A percentile compares a stretch with the other conserved stretches of the same genome.
Conservation (phyloP, 352 stramenopile species). For the Globisporangium canariense region DNA sequence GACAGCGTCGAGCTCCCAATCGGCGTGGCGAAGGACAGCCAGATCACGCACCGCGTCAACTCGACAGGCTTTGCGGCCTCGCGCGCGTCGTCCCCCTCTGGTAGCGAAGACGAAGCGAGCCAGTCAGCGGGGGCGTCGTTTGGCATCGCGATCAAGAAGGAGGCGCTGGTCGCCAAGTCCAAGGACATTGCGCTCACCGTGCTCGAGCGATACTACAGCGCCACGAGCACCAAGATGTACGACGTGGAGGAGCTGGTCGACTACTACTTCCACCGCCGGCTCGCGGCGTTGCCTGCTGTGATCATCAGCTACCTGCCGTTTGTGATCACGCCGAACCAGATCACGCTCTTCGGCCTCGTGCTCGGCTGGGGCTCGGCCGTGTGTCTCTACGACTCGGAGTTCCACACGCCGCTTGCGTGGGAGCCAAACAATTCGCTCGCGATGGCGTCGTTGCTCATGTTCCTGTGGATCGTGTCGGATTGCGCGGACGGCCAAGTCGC, state of each 20-base stretch:
- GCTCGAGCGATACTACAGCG: constrained; percentile 64
- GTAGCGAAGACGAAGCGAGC: constrained; percentile 37
- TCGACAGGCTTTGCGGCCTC: constrained; percentile 25
- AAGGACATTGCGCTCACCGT: constrained; percentile 35
- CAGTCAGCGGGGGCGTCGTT: constrained; percentile 15
- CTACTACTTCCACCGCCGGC: constrained; percentile 79
- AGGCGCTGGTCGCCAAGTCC: constrained; percentile 24
- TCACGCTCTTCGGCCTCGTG: constrained; percentile 73
- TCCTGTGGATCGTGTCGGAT: constrained; percentile 84
- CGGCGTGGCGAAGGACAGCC: constrained; percentile 4
- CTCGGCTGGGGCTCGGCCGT: constrained; percentile 65
- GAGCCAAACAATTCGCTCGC: constrained; percentile 53
- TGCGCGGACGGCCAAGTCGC: constrained; percentile 80
- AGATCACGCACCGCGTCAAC: constrained; percentile 23
- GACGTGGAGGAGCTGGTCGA: constrained; percentile 84
- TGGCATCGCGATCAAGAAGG: constrained; percentile 14
- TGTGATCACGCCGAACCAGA: constrained; percentile 84
- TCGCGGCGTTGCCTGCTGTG: constrained; percentile 66
- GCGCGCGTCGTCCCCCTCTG: constrained; percentile 30
- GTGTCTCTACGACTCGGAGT: constrained; percentile 81
- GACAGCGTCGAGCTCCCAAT: neutral
- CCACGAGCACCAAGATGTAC: constrained; percentile 83
- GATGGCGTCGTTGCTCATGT: constrained; percentile 60
- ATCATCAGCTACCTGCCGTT: constrained; percentile 83
- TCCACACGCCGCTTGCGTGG: constrained; percentile 67